Evolutionary conservation across 495 filamentous ascomycete genomes (phyloP), one percentile per base, ranked within the genome.

Genomic region (Beverwykella pulmonaria): DNA sequence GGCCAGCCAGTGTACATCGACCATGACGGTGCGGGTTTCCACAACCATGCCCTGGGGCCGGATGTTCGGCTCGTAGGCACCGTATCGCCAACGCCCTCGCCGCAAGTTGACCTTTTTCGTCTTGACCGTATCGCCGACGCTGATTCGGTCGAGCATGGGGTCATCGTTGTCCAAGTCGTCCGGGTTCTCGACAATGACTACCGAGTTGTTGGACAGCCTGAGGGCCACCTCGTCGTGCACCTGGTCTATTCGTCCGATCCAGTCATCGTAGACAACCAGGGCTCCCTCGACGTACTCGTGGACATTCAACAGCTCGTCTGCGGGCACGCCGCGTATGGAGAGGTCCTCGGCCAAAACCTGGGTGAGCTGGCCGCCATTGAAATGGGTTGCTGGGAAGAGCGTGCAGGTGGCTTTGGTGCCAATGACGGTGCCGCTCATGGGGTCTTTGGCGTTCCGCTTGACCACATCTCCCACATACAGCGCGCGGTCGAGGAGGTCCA

Each of bases 31-130:
- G 17, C 78, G 76, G 9, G 80, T 78, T 22, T 80, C 77, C 22
- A 86, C 77, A 3, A 88, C 80, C n/a, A 75, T 80, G 39, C 79
- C 85, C 19, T 73, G 69, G 1, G 81, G 75, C 6, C 67, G 52
- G 10, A 80, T 71, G 30, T 77, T 71, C 71, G 74, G 77, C 62
- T 81, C 73, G 60, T 83, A 86, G 46, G 76, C 73, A 1, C 81
- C 82, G 50, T 76, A 80, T 56, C 76, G 74, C 81, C 82, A 85
- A 32, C 75, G 69, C 0, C 82, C 82, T 54, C 76, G 69, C 39
- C 79, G 73, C 49, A 88, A 63, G 62, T 85, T 84, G 14, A 73
- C 79, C 44, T 81, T 80, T 56, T 78, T 78, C 0, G 83, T 85
- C 34, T 72, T 68, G 12, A 82, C 79, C 46, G 74, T 75, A 63